A percentile compares a stretch with the other conserved stretches of the same genome.
Conservation (phyloP, 345 rosid genomes). For the Brassica incana region DNA sequence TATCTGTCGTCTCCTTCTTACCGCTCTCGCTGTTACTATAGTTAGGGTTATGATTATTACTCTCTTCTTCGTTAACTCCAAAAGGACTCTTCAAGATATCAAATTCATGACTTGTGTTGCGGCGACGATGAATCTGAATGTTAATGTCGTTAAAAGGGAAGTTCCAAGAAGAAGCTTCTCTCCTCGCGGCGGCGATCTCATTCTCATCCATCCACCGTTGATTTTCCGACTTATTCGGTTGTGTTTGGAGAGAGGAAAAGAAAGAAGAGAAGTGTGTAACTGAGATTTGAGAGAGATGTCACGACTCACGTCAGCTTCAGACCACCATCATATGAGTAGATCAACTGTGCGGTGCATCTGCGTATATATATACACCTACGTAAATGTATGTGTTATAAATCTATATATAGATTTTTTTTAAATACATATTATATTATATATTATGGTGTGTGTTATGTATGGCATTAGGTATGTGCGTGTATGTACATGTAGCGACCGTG, state of each 20-base stretch:
- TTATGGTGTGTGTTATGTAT: slow-evolving; percentile 36
- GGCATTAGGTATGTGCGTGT: slow-evolving; percentile 41
- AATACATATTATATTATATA: neutral
- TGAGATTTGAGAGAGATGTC: slow-evolving; percentile 31
- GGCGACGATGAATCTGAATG: slow-evolving; percentile 28
- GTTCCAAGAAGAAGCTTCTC: slow-evolving; percentile 42
- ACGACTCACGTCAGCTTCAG: slow-evolving; percentile 35
- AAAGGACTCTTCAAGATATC: slow-evolving; percentile 27
- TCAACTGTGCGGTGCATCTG: slow-evolving; percentile 27
- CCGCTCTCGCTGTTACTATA: slow-evolving; percentile 36
- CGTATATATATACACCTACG: slow-evolving; percentile 29
- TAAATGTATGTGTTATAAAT: slow-evolving; percentile 29
- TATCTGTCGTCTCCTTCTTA: slow-evolving; percentile 46
- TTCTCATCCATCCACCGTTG: slow-evolving; percentile 38
- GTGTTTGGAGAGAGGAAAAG: slow-evolving; percentile 13
- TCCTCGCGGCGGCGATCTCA: slow-evolving; percentile 26
- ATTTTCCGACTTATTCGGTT: slow-evolving; percentile 32
- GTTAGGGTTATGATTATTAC: slow-evolving; percentile 25
- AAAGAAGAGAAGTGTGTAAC: slow-evolving; percentile 3
- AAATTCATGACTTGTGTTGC: slow-evolving; percentile 32
- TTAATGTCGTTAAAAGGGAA: slow-evolving; percentile 41
- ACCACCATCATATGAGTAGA: slow-evolving; percentile 19
- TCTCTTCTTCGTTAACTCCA: slow-evolving; percentile 29
- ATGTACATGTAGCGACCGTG: slow-evolving; percentile 41
- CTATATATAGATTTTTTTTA: neutral